Evolutionary conservation across 148 eudicot species (phyloP).

Genomic region (Euryodendron excelsum): DNA sequence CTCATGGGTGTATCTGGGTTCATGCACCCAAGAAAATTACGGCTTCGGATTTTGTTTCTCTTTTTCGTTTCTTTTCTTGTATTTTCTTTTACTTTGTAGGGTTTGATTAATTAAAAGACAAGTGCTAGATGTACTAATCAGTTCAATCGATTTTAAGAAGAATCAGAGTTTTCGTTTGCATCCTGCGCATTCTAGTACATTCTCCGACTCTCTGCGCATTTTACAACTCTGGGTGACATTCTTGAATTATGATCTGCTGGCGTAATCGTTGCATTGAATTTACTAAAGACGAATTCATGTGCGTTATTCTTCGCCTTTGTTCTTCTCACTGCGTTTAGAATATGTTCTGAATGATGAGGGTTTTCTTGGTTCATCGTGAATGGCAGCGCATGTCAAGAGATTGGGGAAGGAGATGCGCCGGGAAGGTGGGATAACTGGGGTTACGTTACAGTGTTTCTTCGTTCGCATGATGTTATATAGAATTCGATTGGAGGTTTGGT

Average conservation of each 20-base stretch:
- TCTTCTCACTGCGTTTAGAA: too few relatives aligned
- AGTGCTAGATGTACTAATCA: not conserved
- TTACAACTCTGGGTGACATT: not conserved
- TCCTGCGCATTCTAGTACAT: too few relatives aligned
- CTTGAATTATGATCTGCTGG: not conserved
- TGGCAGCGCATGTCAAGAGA: too few relatives aligned
- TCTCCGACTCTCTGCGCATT: not conserved
- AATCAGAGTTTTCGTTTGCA: not conserved
- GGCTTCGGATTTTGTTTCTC: conserved; percentile 6
- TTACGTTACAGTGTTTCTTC: too few relatives aligned
- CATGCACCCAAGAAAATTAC: conserved; percentile 6
- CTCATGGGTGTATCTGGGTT: conserved; percentile 16
- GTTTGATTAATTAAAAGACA: not conserved
- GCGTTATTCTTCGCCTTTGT: not conserved
- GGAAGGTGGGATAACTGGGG: too few relatives aligned
- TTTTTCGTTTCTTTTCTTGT: not conserved
- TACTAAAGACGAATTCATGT: too few relatives aligned
- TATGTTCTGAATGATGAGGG: too few relatives aligned
- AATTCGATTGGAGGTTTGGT: not conserved
- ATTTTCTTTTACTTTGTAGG: not conserved
- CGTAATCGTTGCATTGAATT: too few relatives aligned
- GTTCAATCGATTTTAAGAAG: conserved; percentile 5
- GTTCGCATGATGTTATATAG: too few relatives aligned
- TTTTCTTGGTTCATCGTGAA: too few relatives aligned
- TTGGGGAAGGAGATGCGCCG: too few relatives aligned